These are phyloP conservation scores for Penicillium sp. DNA, from an alignment of 2,329 filamentous ascomycete genomes.

Conservation along the genomic window DNA sequence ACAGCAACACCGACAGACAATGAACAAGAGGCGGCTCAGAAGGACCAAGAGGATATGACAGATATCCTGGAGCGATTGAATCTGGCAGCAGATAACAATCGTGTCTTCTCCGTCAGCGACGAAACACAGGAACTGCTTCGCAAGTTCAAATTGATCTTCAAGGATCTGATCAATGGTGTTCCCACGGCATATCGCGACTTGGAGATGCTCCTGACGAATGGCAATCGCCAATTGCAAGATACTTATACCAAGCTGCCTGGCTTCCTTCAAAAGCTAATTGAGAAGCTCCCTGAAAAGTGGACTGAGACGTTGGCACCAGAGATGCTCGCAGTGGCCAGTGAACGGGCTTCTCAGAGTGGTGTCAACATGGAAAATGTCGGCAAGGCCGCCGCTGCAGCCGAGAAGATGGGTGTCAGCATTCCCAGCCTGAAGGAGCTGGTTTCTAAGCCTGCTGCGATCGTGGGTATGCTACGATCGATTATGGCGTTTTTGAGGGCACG, in stretches of 20 bases:
- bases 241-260: constrained; percentile 69
- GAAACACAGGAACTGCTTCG: constrained; percentile 80
- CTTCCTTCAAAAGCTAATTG: constrained; percentile 83
- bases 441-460: constrained; percentile 82
- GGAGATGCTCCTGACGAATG: constrained; percentile 64
- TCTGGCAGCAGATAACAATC: constrained; percentile 79
- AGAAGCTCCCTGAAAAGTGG: constrained; percentile 78
- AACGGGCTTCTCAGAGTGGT: constrained; percentile 63
- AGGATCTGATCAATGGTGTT: constrained; percentile 87
- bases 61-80: constrained; percentile 82
- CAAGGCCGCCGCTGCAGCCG: constrained; percentile 58
- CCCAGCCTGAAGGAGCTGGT: constrained; percentile 76
- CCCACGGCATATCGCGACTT: constrained; percentile 93
- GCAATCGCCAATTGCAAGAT: constrained; percentile 64
- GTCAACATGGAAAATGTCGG: constrained; percentile 56
- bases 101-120: constrained; percentile 77
- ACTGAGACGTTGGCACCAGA: constrained; percentile 76
- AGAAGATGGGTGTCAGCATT: constrained; percentile 67
- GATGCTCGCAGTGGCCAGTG: constrained; percentile 74
- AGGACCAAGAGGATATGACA: constrained; percentile 72
- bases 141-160: constrained; percentile 85
- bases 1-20: constrained; percentile 25
- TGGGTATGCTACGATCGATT: constrained; percentile 83
- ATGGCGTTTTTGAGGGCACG: constrained; percentile 82
- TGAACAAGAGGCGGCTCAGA: constrained; percentile 43